Conservation (phyloP, 257 asterid genomes). For the Leptodermis oblonga region DNA sequence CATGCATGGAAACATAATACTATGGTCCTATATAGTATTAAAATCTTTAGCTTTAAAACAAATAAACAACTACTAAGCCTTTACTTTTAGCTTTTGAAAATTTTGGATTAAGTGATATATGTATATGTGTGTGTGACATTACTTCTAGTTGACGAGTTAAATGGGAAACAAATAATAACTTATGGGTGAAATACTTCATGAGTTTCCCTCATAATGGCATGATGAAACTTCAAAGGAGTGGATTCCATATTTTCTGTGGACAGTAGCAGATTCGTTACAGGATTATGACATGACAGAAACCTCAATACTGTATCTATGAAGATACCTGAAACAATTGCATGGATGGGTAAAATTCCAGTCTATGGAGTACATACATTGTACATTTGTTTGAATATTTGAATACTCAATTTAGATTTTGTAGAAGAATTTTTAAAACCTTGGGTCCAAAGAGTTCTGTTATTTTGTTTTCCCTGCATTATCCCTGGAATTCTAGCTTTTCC, state of each 20-base stretch:
- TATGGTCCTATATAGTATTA: no score
- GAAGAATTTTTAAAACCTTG: not conserved
- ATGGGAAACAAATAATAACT: not conserved
- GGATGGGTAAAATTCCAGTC: not conserved
- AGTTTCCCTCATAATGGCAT: not conserved
- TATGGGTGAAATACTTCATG: not conserved
- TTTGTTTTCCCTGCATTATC: not conserved
- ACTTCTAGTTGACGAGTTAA: not conserved
- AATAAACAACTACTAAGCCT: not conserved
- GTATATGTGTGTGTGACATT: not conserved
- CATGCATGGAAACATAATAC: not conserved
- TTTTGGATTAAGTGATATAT: not conserved
- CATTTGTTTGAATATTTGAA: not conserved
- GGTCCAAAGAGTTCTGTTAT: not conserved
- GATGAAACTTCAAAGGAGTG: not conserved
- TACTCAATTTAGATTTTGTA: not conserved
- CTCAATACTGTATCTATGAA: not conserved
- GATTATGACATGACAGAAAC: not conserved
- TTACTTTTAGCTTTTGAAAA: not conserved
- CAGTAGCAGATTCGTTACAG: not conserved
- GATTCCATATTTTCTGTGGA: not conserved
- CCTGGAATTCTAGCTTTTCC: slow-evolving; percentile 1
- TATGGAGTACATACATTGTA: not conserved
- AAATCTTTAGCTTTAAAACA: not conserved
- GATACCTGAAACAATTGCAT: not conserved